Evolutionary conservation across 2,329 filamentous ascomycete species (phyloP), one percentile per base, ranked within the genome.

Genomic region (Helminthosporium solani): DNA sequence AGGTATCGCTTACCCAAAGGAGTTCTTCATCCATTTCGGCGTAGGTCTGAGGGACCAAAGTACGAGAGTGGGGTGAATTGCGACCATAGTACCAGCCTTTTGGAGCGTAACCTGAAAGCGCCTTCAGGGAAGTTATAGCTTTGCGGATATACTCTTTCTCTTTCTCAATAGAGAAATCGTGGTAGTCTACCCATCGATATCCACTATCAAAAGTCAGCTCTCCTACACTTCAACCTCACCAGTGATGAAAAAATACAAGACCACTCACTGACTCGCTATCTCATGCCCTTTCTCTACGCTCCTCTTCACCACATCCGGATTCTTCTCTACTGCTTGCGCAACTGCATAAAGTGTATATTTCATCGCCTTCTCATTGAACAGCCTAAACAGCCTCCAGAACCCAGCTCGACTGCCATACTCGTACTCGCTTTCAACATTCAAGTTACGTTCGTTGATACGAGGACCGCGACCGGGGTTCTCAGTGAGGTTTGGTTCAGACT

Each of bases 281-380:
- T 79, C 77, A 50, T 79, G 76, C 3, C 77, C 76, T 42, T 73
- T 69, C 35, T 77, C 73, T 0, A 78, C 75, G 48, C 72, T 75
- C 3, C 73, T 64, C n/a, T 58, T 66, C 2, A 71, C 76, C 1
- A 78, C 75, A 41, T 73, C 71, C 0, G 76, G 76, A 44, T 77
- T 71, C 56, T 75, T 58, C 53, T 79, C 75, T 3, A 78, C 64
- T 1, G 76, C 77, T 33, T 73, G 67, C 2, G 71, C 77, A 2
- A 79, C 76, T 8, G 74, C 77, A 50, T 79, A 78, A 4, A 78
- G 64, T 0, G 77, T 79, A 50, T 75, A 77, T 54, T 76, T 76
- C 70, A 77, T 76, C 31, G 68, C 66, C 49, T 76, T 60, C 36
- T 73, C 67, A 51, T 76, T 74, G 65, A 79, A 78, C 43, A 78